phyloP scores from a whole-genome alignment of 148 eudicot genomes.

The Polygonum aviculare region DNA sequence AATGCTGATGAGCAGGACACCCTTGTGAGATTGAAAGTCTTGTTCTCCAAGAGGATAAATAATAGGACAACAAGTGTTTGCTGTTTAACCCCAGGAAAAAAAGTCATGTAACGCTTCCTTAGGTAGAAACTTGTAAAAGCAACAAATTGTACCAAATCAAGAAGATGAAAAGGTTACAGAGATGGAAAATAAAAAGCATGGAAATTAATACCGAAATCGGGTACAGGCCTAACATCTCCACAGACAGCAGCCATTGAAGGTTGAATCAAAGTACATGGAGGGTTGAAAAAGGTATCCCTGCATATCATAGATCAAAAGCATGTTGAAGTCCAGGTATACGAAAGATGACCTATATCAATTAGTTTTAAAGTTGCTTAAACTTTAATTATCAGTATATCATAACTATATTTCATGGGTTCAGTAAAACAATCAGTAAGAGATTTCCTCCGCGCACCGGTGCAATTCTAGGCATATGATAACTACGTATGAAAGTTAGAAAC shows the following conservation, averaged over 20 bases:
- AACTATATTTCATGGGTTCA: neutral
- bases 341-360: neutral
- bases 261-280: constrained; percentile 89
- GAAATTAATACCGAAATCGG: constrained; percentile 59
- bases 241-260: constrained; percentile 57
- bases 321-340: neutral
- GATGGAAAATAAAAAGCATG: neutral
- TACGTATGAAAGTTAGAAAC: neutral
- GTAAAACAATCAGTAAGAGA: neutral
- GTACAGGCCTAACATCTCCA: constrained; percentile 36
- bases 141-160: constrained; percentile 3
- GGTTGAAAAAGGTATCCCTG: constrained; percentile 85
- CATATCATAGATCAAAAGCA: constrained; percentile 12
- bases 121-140: neutral
- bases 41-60: constrained; percentile 72
- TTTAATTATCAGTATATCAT: neutral
- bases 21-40: constrained; percentile 41
- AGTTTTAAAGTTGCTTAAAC: neutral
- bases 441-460: neutral
- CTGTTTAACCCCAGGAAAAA: constrained; percentile 23
- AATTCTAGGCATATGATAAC: neutral
- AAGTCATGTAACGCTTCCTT: neutral
- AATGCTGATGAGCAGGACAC: constrained; percentile 58
- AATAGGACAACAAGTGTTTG: constrained; percentile 70
- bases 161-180: constrained; percentile 1